These are phyloP conservation scores for Globisporangium spiculum DNA, from an alignment of 352 stramenopile genomes.

Conservation along the genomic window DNA sequence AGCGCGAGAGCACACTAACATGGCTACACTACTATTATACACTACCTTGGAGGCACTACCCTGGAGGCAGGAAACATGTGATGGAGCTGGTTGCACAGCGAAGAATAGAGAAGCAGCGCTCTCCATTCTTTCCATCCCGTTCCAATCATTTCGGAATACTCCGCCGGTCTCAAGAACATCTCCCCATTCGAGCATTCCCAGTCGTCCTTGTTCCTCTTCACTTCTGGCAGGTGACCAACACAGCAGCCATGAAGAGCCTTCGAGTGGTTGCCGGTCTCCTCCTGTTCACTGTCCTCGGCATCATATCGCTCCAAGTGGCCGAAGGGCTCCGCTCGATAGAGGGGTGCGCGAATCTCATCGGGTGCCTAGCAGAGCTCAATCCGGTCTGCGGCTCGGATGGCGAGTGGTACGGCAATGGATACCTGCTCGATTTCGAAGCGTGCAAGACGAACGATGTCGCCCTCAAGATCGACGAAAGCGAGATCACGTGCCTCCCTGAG, in stretches of 20 bases:
- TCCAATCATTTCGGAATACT: not conserved
- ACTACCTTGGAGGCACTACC: too few species aligned
- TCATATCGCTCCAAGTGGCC: not conserved
- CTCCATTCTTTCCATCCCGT: too few species aligned
- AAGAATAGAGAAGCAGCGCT: not conserved
- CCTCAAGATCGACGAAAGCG: not conserved
- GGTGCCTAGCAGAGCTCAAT: not conserved
- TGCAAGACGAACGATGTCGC: not conserved
- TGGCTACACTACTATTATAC: not conserved
- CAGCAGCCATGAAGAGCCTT: not conserved
- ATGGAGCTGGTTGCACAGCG: not conserved
- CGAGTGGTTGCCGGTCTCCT: not conserved
- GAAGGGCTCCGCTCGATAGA: not conserved
- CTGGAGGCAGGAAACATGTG: not conserved
- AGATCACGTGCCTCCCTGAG: not conserved
- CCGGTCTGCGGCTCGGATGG: not conserved
- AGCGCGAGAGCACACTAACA: not conserved
- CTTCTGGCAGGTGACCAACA: not conserved
- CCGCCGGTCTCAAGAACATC: not conserved
- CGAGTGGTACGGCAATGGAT: not conserved
- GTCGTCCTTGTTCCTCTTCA: not conserved
- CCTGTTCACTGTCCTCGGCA: not conserved
- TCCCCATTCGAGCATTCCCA: not conserved
- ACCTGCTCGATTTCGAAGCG: not conserved
- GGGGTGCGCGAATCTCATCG: not conserved